Evolutionary conservation across 345 rosid genomes (phyloP), one percentile per base, ranked within the genome.

Genomic region (Hibiscus syriacus): DNA sequence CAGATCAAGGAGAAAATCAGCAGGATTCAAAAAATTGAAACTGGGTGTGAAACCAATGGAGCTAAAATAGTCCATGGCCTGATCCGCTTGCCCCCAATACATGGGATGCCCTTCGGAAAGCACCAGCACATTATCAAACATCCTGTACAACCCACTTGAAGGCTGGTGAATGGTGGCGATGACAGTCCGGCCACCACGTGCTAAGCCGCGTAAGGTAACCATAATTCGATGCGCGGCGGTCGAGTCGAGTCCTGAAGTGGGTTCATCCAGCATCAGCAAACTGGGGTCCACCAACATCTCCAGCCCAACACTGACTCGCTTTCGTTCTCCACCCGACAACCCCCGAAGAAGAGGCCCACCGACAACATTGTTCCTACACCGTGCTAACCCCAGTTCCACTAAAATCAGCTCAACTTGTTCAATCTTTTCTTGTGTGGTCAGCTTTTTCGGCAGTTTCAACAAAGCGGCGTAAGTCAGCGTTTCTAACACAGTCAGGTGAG

Each of bases 271-370:
- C 72, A 92, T 69, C 60, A 92, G 67, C 76, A 89, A 81, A 74
- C 96, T 89, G 34, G 98, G 98, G 73, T 92, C 87, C 53, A 92
- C 92, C 54, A 92, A 69, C 92, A 89, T 84, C 81, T 92, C 98
- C 43, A 80, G 89, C 22, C 98, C 98, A 39, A 92, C 83, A 78
- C 92, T 87, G 20, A 89, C 92, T 73, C 98, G 84, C 73, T 92
- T 92, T 17, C 98, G 80, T 54, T 92, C 98, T 60, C 98, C 98
- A 16, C 98, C 98, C 14, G 98, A 92, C 12, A 92, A 20, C 0
- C 98, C 98, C 25, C 96, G 83, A 27, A 92, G 68, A 27, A 87
- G 73, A 43, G 86, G 83, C 55, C 98, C 96, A 11, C 98, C 98
- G 27, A 92, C 83, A 2, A 89, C 63, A 55, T 76, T 84, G 43